phyloP scores from a whole-genome alignment of 2,329 filamentous ascomycete species.

The Ophiostoma sp. region DNA sequence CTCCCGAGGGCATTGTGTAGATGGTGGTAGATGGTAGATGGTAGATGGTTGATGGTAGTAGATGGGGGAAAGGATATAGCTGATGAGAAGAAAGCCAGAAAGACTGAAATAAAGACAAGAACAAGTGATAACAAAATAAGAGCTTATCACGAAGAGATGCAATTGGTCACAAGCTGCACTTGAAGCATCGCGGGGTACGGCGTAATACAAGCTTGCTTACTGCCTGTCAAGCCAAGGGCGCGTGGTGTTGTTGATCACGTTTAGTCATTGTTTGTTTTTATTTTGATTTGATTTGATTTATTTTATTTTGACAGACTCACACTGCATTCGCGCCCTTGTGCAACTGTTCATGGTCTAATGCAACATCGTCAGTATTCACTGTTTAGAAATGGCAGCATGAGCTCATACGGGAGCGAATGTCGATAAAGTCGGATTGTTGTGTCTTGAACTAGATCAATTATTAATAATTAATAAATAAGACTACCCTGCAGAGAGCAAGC shows the following conservation, averaged over 20 bases:
- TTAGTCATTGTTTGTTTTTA: no score
- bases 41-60: background rate
- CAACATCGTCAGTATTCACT: background rate
- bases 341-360: background rate
- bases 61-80: background rate
- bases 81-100: background rate
- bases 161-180: background rate
- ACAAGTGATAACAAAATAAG: background rate
- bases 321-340: background rate
- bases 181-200: background rate
- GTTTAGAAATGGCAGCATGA: background rate
- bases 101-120: background rate
- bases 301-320: no score
- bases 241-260: background rate
- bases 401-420: background rate
- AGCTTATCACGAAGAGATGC: background rate
- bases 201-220: conserved; percentile 4
- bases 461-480: no score
- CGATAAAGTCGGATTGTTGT: background rate
- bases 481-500: background rate
- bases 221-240: background rate
- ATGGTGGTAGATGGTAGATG: background rate
- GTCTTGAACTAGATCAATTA: background rate
- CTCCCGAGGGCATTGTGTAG: conserved; percentile 10
- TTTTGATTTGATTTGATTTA: no score